These are phyloP conservation scores for Penicillium sp. DNA, from an alignment of 2,329 filamentous ascomycete species.

Conservation along the genomic window DNA sequence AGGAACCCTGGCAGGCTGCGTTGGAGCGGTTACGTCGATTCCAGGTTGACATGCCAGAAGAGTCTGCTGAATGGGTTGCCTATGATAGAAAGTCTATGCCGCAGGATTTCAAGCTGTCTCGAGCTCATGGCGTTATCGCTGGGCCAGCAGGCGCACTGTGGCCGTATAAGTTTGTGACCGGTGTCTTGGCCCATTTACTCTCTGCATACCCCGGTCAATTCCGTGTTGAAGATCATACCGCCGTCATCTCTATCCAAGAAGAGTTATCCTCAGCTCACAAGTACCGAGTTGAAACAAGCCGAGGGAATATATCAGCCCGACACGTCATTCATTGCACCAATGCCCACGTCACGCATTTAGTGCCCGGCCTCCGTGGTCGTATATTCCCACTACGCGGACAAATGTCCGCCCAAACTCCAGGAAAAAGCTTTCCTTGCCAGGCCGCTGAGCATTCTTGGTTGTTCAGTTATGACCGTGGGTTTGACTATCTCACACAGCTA, in stretches of 20 bases:
- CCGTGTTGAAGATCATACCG: conserved; percentile 28
- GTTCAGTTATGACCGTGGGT: conserved; percentile 52
- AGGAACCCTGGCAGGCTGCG: conserved; percentile 27
- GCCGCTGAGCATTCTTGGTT: conserved; percentile 55
- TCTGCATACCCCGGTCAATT: conserved; percentile 40
- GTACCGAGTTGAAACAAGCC: conserved; percentile 52
- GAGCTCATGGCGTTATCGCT: conserved; percentile 28
- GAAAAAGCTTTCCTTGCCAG: conserved; percentile 30
- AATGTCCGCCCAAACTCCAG: conserved; percentile 48
- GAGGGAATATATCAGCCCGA: conserved; percentile 51
- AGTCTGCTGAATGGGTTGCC: conserved; percentile 30
- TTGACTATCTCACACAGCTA: conserved; percentile 59
- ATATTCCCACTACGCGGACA: conserved; percentile 46
- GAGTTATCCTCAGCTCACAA: neutral
- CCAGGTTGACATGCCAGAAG: conserved; percentile 31
- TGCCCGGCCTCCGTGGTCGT: conserved; percentile 50
- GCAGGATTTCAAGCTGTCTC: conserved; percentile 27
- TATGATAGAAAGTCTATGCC: conserved; percentile 29
- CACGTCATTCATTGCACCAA: conserved; percentile 66
- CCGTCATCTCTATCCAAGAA: conserved; percentile 19
- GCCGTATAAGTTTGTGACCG: conserved; percentile 39
- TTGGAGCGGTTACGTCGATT: conserved; percentile 26
- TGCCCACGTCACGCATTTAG: conserved; percentile 55
- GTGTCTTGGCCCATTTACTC: conserved; percentile 22
- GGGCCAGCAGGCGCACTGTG: conserved; percentile 36